A percentile compares a stretch with the other conserved stretches of the same genome.
Conservation (phyloP, 1,139 yeast genomes). For the Zhuliangozyma parablackwelliae region DNA sequence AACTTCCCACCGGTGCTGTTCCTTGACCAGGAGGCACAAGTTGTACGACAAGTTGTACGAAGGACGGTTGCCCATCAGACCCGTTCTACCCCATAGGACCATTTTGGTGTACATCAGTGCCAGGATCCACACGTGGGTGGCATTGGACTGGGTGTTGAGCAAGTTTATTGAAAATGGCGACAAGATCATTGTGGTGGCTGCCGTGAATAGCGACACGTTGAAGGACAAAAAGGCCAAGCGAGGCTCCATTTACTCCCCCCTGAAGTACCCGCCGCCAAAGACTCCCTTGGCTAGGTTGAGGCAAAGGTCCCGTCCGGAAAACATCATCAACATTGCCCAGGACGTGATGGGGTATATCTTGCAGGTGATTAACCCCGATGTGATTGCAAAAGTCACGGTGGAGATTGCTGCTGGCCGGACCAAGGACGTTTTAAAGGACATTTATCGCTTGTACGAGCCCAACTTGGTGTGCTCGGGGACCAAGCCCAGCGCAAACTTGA, state of each 20-base stretch:
- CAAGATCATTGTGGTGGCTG: slow-evolving; percentile 53
- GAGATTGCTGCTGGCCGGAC: slow-evolving; percentile 63
- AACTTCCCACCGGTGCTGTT: slow-evolving; percentile 48
- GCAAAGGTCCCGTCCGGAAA: slow-evolving; percentile 33
- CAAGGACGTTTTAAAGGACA: slow-evolving; percentile 53
- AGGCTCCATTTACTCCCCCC: slow-evolving; percentile 16
- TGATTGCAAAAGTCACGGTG: slow-evolving; percentile 53
- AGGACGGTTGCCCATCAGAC: slow-evolving; percentile 25
- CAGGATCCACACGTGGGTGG: slow-evolving; percentile 74
- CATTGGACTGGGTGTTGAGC: slow-evolving; percentile 63
- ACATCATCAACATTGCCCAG: slow-evolving; percentile 29
- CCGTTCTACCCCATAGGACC: slow-evolving; percentile 50
- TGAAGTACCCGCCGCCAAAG: slow-evolving; percentile 20
- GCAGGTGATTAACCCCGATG: slow-evolving; percentile 43
- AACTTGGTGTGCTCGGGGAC: slow-evolving; percentile 60
- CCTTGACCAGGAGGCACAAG: slow-evolving; percentile 43
- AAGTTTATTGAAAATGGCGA: slow-evolving; percentile 58
- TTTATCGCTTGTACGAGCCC: slow-evolving; percentile 62
- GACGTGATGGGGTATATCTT: slow-evolving; percentile 46
- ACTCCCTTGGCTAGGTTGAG: slow-evolving; percentile 29
- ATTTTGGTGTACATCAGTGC: slow-evolving; percentile 66
- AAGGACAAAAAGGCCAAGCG: slow-evolving; percentile 3
- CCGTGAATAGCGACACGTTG: slow-evolving; percentile 18
- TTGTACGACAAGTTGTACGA: slow-evolving; percentile 36
- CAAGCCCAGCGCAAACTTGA: slow-evolving; percentile 41